Evolutionary conservation across 306 rosid species (phyloP).

Genomic region (Comarum palustre): DNA sequence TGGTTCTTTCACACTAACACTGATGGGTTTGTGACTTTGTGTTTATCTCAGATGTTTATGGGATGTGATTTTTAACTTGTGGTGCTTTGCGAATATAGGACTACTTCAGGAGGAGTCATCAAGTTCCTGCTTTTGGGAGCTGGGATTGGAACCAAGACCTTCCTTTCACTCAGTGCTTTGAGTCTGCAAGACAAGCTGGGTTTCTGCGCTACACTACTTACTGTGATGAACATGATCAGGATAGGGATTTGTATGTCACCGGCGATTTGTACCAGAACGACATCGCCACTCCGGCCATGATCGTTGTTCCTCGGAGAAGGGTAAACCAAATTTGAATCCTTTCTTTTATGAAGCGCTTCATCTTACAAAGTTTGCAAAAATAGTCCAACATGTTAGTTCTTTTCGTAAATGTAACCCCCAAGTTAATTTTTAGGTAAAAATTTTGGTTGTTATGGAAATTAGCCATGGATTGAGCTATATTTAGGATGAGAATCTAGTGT

Average conservation of each 20-base stretch:
- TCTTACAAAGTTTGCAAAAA: background rate
- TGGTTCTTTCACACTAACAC: background rate
- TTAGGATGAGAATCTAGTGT: background rate
- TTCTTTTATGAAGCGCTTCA: background rate
- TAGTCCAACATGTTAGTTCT: background rate
- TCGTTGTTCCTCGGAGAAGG: conserved; percentile 78
- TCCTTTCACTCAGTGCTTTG: conserved; percentile 86
- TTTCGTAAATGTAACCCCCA: background rate
- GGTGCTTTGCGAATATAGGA: conserved; percentile 37
- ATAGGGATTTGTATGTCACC: conserved; percentile 65
- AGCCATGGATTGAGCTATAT: background rate
- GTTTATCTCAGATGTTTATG: background rate
- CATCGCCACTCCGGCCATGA: conserved; percentile 78
- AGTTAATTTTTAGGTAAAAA: background rate
- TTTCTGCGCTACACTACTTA: conserved; percentile 43
- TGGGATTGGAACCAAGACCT: conserved; percentile 90
- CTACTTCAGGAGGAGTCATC: conserved; percentile 48
- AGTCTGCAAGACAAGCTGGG: conserved; percentile 63
- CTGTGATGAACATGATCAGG: conserved; percentile 41
- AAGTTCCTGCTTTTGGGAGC: conserved; percentile 84
- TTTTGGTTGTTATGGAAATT: background rate
- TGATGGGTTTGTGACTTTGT: background rate
- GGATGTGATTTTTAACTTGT: background rate
- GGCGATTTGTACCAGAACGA: conserved; percentile 66
- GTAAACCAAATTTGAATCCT: conserved; percentile 25